Conservation (phyloP, 441 rosid genomes). For the Populus hybrid region DNA sequence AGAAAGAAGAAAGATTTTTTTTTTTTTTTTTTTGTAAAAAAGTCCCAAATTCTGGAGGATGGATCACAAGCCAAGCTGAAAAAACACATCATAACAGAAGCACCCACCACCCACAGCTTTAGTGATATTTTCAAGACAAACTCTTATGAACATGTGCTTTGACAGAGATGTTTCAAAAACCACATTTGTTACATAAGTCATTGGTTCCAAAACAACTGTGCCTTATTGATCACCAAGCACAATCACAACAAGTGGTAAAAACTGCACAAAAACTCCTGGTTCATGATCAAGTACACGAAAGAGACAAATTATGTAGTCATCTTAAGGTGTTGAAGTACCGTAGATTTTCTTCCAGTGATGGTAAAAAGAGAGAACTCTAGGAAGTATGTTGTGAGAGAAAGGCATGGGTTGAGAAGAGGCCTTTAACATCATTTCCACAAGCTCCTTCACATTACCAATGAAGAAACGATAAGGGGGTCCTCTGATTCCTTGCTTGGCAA, state of each 20-base stretch:
- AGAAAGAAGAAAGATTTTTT: slow-evolving; percentile 19
- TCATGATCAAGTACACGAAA: not conserved
- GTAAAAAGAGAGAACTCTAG: slow-evolving; percentile 88
- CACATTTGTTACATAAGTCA: not conserved
- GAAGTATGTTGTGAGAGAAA: slow-evolving; percentile 89
- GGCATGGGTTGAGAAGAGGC: slow-evolving; percentile 96
- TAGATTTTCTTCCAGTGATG: slow-evolving; percentile 97
- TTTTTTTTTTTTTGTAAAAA: not conserved
- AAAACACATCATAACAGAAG: slow-evolving; percentile 23
- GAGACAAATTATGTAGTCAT: not conserved
- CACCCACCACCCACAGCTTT: slow-evolving; percentile 16
- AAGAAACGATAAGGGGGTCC: slow-evolving; percentile 96
- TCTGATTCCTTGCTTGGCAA: slow-evolving; percentile 90
- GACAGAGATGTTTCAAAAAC: not conserved
- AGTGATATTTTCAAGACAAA: slow-evolving; percentile 13
- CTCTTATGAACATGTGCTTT: not conserved
- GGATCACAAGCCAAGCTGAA: slow-evolving; percentile 25
- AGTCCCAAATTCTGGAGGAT: slow-evolving; percentile 29
- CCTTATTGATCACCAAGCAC: not conserved
- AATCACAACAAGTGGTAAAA: not conserved
- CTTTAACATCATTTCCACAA: slow-evolving; percentile 85
- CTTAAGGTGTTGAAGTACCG: slow-evolving; percentile 36
- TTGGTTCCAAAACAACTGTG: not conserved
- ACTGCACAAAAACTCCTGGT: not conserved
- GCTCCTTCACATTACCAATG: slow-evolving; percentile 88